Evolutionary conservation across 2,329 filamentous ascomycete species (phyloP).

Genomic region (Alternaria ethzedia): DNA sequence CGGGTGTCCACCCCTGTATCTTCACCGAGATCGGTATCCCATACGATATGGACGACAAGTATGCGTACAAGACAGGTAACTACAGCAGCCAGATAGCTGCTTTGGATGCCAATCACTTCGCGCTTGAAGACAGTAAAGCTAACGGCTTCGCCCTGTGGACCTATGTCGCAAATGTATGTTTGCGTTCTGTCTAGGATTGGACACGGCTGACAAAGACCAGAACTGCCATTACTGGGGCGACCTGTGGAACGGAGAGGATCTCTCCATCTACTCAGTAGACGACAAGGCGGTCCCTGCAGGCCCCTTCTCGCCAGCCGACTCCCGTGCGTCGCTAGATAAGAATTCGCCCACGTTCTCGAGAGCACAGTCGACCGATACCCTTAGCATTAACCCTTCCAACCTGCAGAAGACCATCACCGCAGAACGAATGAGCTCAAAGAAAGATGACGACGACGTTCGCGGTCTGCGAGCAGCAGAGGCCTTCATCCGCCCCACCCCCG

Average conservation of each 20-base stretch:
- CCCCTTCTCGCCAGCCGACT: slow-evolving; percentile 59
- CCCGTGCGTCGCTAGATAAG: slow-evolving; percentile 58
- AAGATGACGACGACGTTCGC: slow-evolving; percentile 31
- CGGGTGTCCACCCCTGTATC: slow-evolving; percentile 86
- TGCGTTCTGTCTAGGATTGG: background rate
- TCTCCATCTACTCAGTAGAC: slow-evolving; percentile 87
- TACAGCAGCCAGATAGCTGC: slow-evolving; percentile 91
- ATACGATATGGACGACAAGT: slow-evolving; percentile 97
- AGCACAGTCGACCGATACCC: slow-evolving; percentile 57
- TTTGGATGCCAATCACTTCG: slow-evolving; percentile 96
- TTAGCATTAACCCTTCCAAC: slow-evolving; percentile 72
- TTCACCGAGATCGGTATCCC: slow-evolving; percentile 97
- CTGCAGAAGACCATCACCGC: slow-evolving; percentile 75
- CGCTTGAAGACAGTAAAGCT: slow-evolving; percentile 79
- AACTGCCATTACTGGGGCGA: slow-evolving; percentile 92
- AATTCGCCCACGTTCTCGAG: slow-evolving; percentile 62
- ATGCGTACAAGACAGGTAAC: slow-evolving; percentile 94
- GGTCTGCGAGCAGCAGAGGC: slow-evolving; percentile 92
- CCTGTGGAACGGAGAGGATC: slow-evolving; percentile 95
- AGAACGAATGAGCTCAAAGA: slow-evolving; percentile 51
- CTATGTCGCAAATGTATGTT: slow-evolving; percentile 71
- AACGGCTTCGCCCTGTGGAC: slow-evolving; percentile 92
- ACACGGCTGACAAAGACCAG: slow-evolving; percentile 48
- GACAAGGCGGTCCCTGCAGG: slow-evolving; percentile 67
- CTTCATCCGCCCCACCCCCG: slow-evolving; percentile 84